phyloP scores from a whole-genome alignment of 2,329 filamentous ascomycete species.

The Aaosphaeria arxii region DNA sequence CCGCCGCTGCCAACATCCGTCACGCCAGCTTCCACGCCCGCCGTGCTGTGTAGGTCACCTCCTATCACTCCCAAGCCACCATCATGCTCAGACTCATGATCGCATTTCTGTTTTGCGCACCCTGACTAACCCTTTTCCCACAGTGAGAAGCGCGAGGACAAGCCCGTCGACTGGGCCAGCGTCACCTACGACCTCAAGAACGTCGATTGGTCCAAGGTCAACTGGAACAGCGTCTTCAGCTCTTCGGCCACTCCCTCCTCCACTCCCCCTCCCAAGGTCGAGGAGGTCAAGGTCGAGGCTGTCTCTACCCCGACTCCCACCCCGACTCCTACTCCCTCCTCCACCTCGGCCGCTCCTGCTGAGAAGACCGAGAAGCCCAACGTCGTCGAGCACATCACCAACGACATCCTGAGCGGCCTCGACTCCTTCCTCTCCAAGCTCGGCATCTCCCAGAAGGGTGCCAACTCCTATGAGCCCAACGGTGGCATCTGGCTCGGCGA shows the following conservation, averaged over 20 bases:
- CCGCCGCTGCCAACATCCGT: conserved; percentile 27
- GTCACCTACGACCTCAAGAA: conserved; percentile 22
- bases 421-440: conserved; percentile 16
- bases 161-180: conserved; percentile 26
- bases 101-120: too few species aligned
- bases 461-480: conserved; percentile 26
- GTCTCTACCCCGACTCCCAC: conserved; percentile 4
- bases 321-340: conserved; percentile 6
- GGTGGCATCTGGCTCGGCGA: conserved; percentile 35
- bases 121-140: too few species aligned
- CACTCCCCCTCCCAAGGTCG: neutral
- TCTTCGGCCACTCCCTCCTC: neutral
- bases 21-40: conserved; percentile 37
- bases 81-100: too few species aligned
- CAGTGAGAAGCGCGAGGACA: neutral
- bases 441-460: conserved; percentile 18
- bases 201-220: conserved; percentile 27
- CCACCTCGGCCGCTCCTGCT: neutral
- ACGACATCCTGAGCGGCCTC: conserved; percentile 12
- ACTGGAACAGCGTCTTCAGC: conserved; percentile 25
- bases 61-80: neutral
- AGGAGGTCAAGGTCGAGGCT: conserved; percentile 1
- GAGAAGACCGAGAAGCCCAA: neutral
- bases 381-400: neutral
- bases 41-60: conserved; percentile 26